These are phyloP conservation scores for Coprinopsis sp. DNA, from an alignment of 768 basidiomycete genomes.

Conservation along the genomic window DNA sequence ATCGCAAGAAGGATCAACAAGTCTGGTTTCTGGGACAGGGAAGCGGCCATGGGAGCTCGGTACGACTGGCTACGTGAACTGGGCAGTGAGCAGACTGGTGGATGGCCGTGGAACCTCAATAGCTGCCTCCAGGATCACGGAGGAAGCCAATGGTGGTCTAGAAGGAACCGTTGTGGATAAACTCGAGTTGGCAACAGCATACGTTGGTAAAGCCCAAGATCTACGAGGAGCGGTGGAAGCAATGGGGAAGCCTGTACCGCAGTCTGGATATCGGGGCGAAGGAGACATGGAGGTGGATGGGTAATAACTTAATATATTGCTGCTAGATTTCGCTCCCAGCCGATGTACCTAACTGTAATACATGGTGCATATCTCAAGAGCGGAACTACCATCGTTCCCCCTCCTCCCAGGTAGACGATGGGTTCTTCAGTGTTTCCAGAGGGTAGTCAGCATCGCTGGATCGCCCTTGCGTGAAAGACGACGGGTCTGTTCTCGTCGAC, in stretches of 20 bases:
- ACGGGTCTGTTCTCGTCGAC: not conserved
- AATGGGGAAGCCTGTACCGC: not conserved
- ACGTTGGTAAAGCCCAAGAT: conserved; percentile 7
- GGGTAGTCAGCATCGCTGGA: not conserved
- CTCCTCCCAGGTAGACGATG: no score
- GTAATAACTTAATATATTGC: not conserved
- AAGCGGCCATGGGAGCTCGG: conserved; percentile 9
- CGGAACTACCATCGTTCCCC: no score
- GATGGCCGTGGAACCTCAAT: not conserved
- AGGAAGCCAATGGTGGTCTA: not conserved
- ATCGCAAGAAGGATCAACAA: not conserved
- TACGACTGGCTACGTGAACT: conserved; percentile 5
- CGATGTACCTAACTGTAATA: no score
- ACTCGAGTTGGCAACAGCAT: conserved; percentile 6
- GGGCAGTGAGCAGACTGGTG: conserved; percentile 6
- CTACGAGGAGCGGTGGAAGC: conserved; percentile 5
- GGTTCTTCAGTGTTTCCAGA: not conserved
- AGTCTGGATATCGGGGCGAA: not conserved
- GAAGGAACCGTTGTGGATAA: conserved; percentile 3
- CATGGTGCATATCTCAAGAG: not conserved
- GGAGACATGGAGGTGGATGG: not conserved
- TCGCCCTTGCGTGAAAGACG: not conserved
- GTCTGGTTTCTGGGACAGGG: conserved; percentile 1
- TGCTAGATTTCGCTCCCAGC: not conserved
- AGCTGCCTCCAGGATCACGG: not conserved